phyloP scores from a whole-genome alignment of 169 alveolate species.

The Eimeria necatrix region DNA sequence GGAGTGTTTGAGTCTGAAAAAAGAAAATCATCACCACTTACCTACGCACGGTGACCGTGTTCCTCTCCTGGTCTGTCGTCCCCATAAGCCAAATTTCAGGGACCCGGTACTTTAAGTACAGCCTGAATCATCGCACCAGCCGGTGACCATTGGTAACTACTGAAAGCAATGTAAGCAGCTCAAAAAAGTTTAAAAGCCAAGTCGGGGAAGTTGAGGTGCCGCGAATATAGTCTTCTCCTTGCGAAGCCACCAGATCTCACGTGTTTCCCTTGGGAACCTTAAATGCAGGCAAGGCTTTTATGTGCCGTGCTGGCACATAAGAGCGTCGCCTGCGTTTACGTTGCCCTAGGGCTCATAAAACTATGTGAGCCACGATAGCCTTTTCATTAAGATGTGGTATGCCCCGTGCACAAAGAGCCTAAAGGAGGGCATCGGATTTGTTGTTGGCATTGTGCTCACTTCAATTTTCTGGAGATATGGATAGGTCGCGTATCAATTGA shows the following conservation, averaged over 20 bases:
- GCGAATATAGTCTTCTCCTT: too few species aligned
- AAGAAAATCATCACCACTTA: neutral
- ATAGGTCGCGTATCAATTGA: slow-evolving; percentile 47
- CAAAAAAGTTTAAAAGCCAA: too few species aligned
- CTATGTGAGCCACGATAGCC: too few species aligned
- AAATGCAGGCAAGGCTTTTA: too few species aligned
- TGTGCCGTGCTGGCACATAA: too few species aligned
- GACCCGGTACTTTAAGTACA: slow-evolving; percentile 12
- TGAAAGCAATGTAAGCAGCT: too few species aligned
- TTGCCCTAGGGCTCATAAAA: too few species aligned
- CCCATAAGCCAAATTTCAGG: slow-evolving; percentile 63
- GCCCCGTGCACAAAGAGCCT: neutral
- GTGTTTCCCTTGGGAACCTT: too few species aligned
- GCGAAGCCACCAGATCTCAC: too few species aligned
- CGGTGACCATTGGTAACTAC: too few species aligned
- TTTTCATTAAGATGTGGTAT: neutral
- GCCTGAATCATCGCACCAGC: neutral
- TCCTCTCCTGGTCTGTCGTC: slow-evolving; percentile 56
- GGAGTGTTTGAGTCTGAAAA: neutral
- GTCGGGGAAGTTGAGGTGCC: too few species aligned
- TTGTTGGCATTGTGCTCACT: slow-evolving; percentile 20
- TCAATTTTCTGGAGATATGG: slow-evolving; percentile 45
- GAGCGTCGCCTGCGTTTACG: too few species aligned
- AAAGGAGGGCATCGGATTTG: neutral
- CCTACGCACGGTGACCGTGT: slow-evolving; percentile 67